Base-by-base conservation (phyloP, 2,329 filamentous ascomycete genomes). In the Stagonosporopsis rhizophila region DNA sequence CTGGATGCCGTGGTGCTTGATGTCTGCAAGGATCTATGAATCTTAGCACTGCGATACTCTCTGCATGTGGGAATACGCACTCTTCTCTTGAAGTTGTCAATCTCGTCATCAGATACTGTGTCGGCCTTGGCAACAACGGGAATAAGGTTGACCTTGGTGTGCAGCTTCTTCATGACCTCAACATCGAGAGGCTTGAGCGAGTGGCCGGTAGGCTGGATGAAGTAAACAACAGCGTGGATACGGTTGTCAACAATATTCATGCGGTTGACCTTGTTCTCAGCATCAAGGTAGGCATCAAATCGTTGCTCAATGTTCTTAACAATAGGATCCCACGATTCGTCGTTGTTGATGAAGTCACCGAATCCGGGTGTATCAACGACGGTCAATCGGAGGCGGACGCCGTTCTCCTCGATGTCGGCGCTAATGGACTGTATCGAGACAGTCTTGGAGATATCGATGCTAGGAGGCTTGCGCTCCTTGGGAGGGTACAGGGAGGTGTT, bases 161-260 rank as follows among this genome's bases (percentile, higher is more conserved):
- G 95, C 61, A 99, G 88, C 76, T 95, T 90, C 80, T 94, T 93
- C 95, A 99, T 99, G 65, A 99, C 95, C 83, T 99, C 95, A 65
- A 99, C 96, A 75, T 99, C 95, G 65, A 99, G 85, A 62, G 95
- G 95, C 88, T 99, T 99, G 74, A 99, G 84, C 30, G 95, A 96
- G 84, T 99, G 95, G 60, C 95, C 95, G 28, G 95, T 99, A 66
- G 95, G 95, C 82, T 99, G 94, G 72, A 99, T 97, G 84, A 99
- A 99, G 87, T 97, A 99, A 62, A 99, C 95, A 73, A 96, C 98
- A 53, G 95, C 95, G 74, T 99, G 95, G 63, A 99, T 96, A 71
- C 95, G 91, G 85, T 98, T 99, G 82, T 99, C 95, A 62, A 99
- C 90, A 78, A 98, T 98, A 86, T 99, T 99, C 89, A 97, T 96